phyloP scores from a whole-genome alignment of 1,284 basidiomycete genomes.

The Moesziomyces parantarcticus region DNA sequence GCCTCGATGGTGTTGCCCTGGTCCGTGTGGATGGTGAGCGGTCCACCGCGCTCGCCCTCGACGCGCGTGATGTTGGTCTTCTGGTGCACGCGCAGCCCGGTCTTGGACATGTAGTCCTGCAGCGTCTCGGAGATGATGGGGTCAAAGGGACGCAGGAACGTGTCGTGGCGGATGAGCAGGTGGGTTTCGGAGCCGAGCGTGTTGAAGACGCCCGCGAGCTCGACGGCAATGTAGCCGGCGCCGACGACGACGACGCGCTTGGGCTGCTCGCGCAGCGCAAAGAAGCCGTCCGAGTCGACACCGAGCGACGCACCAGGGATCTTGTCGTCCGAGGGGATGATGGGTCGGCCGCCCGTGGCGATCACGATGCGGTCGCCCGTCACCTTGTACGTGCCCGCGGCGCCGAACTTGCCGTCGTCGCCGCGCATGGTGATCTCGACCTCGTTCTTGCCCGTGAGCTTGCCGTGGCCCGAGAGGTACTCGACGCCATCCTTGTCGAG shows the following conservation, averaged over 20 bases:
- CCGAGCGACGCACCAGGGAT: conserved; percentile 91
- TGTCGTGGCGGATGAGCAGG: conserved; percentile 87
- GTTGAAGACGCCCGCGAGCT: conserved; percentile 70
- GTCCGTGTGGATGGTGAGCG: conserved; percentile 63
- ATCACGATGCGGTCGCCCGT: conserved; percentile 70
- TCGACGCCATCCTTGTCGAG: conserved; percentile 89
- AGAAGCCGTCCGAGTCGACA: conserved; percentile 95
- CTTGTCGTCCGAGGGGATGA: conserved; percentile 79
- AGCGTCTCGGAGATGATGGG: conserved; percentile 85
- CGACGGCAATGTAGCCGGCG: conserved; percentile 97
- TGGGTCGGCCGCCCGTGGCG: conserved; percentile 87
- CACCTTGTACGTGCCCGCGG: conserved; percentile 64
- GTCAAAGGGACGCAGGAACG: conserved; percentile 92
- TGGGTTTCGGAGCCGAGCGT: conserved; percentile 79
- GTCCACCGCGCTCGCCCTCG: conserved; percentile 71
- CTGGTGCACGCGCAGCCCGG: conserved; percentile 87
- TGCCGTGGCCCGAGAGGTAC: conserved; percentile 82
- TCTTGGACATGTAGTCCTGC: conserved; percentile 93
- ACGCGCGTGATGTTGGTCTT: conserved; percentile 80
- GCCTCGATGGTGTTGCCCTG: conserved; percentile 82
- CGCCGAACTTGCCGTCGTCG: conserved; percentile 72
- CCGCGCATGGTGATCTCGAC: conserved; percentile 61
- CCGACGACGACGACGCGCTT: conserved; percentile 93
- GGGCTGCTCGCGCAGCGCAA: conserved; percentile 88
- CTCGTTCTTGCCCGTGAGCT: conserved; percentile 58